Evolutionary conservation across 441 rosid genomes (phyloP).

Genomic region (Aquilaria agallochum): DNA sequence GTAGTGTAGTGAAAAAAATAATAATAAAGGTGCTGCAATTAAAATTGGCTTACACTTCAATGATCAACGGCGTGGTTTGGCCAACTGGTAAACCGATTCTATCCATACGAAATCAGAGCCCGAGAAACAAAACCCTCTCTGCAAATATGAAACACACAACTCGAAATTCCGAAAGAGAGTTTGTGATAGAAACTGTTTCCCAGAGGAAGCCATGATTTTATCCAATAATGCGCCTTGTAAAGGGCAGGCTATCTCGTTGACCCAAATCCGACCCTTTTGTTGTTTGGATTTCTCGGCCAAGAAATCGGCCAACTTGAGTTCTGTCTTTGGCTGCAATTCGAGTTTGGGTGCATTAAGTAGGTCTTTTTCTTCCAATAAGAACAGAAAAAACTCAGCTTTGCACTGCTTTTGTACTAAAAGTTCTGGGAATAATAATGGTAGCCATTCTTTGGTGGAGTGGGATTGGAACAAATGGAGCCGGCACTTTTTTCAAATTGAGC

Average conservation of each 20-base stretch:
- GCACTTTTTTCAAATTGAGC: conserved; percentile 76
- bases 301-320: conserved; percentile 36
- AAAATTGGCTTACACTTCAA: too few relatives aligned
- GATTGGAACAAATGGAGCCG: conserved; percentile 93
- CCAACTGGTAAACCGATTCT: too few relatives aligned
- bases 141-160: not conserved
- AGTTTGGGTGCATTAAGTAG: conserved; percentile 8
- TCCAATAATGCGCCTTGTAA: conserved; percentile 31
- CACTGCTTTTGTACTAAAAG: conserved; percentile 35
- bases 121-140: too few relatives aligned
- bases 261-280: conserved; percentile 34
- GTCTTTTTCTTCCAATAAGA: conserved; percentile 14
- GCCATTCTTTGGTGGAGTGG: conserved; percentile 53
- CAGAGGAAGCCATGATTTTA: conserved; percentile 24
- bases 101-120: too few relatives aligned
- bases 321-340: conserved; percentile 29
- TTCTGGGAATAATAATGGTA: conserved; percentile 14
- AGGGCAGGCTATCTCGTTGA: conserved; percentile 32
- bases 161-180: not conserved
- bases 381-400: conserved; percentile 23
- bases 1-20: too few relatives aligned
- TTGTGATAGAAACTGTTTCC: not conserved
- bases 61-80: too few relatives aligned
- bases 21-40: too few relatives aligned
- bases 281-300: conserved; percentile 29